Evolutionary conservation across 2,329 filamentous ascomycete genomes (phyloP).

Genomic region (Ophiostoma sp.): DNA sequence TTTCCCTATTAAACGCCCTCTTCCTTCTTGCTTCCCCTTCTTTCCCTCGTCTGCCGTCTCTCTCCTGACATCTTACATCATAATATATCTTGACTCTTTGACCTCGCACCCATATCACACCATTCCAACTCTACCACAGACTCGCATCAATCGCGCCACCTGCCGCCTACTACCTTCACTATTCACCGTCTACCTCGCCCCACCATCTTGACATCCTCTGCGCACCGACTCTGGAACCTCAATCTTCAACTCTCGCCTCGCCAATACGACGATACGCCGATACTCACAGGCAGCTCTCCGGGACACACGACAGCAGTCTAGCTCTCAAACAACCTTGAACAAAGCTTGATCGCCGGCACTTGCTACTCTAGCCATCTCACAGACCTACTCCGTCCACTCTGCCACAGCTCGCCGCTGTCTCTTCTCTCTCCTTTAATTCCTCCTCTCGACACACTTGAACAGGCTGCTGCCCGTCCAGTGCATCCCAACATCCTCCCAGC

Average conservation of each 20-base stretch:
- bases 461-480: neutral
- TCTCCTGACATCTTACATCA: neutral
- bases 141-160: neutral
- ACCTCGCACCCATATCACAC: neutral
- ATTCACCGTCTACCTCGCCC: slow-evolving; percentile 6
- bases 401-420: neutral
- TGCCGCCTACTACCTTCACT: neutral
- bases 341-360: neutral
- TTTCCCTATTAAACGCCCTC: slow-evolving; percentile 4
- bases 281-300: neutral
- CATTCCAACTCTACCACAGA: neutral
- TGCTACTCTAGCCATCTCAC: neutral
- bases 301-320: neutral
- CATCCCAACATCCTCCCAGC: slow-evolving; percentile 2
- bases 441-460: neutral
- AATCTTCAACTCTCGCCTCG: neutral
- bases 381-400: neutral
- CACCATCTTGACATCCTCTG: slow-evolving; percentile 9
- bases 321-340: neutral
- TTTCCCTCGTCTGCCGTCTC: neutral
- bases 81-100: neutral
- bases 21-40: neutral
- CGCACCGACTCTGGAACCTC: neutral
- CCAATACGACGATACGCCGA: neutral
- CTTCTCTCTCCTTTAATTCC: neutral